A percentile compares a stretch with the other conserved stretches of the same genome.
These are phyloP conservation scores for Aspergillus leporis DNA, from an alignment of 495 filamentous ascomycete genomes.

Conservation along the genomic window DNA sequence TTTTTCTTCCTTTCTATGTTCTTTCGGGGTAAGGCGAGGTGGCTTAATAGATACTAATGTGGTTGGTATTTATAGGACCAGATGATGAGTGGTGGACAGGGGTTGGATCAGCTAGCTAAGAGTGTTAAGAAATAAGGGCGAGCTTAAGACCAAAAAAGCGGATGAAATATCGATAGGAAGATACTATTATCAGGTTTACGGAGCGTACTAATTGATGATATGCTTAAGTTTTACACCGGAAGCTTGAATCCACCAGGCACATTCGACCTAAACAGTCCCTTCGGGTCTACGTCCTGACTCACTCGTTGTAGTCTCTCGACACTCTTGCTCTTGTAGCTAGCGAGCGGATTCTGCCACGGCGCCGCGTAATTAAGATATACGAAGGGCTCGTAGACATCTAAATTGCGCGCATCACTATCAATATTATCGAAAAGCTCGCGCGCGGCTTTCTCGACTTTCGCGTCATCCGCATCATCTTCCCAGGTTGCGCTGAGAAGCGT, in stretches of 20 bases:
- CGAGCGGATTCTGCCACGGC: conserved; percentile 30
- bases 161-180: too few species aligned
- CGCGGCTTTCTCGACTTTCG: conserved; percentile 9
- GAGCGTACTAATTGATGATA: not conserved
- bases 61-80: too few species aligned
- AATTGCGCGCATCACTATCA: conserved; percentile 15
- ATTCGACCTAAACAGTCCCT: conserved; percentile 15
- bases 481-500: conserved; percentile 20
- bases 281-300: conserved; percentile 42
- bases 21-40: too few species aligned
- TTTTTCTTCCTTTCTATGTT: not conserved
- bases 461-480: conserved; percentile 23
- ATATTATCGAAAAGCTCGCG: conserved; percentile 14
- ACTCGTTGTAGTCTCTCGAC: conserved; percentile 27
- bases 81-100: not conserved
- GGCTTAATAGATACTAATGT: too few species aligned
- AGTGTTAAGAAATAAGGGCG: too few species aligned
- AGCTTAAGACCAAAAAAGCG: too few species aligned
- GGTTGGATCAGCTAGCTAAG: not conserved
- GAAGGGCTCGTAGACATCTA: conserved; percentile 22
- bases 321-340: conserved; percentile 42
- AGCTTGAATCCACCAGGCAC: conserved; percentile 17
- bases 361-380: conserved; percentile 34
- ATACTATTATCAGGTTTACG: not conserved
- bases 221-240: not conserved